A percentile compares a stretch with the other conserved stretches of the same genome.
These are phyloP conservation scores for Chenopodium quinoa DNA, from an alignment of 148 eudicot genomes.

Conservation along the genomic window DNA sequence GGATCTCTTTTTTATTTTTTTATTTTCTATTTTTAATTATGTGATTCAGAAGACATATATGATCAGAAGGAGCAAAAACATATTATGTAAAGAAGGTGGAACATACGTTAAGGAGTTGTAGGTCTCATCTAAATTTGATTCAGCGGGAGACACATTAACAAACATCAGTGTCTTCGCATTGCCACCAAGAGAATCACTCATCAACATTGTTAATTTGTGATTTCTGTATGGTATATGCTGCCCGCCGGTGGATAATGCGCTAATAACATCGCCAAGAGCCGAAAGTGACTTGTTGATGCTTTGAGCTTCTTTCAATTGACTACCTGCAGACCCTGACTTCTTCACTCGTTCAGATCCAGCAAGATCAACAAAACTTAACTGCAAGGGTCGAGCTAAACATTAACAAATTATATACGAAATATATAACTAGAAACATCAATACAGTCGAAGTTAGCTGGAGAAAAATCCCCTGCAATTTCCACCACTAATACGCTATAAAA, in stretches of 20 bases:
- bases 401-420: not conserved
- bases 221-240: constrained; percentile 96
- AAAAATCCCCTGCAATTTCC: not conserved
- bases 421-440: not conserved
- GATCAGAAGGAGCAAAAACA: not conserved
- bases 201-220: constrained; percentile 94
- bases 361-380: constrained; percentile 97
- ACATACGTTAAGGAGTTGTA: constrained; percentile 87
- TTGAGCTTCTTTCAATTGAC: constrained; percentile 91
- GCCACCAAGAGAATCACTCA: constrained; percentile 99
- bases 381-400: constrained; percentile 22
- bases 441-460: not conserved
- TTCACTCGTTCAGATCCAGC: constrained; percentile 98
- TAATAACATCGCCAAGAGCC: constrained; percentile 95
- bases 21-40: not conserved
- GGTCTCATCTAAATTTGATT: constrained; percentile 91
- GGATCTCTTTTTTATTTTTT: too few relatives aligned
- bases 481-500: not conserved
- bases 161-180: constrained; percentile 98
- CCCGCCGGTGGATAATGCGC: constrained; percentile 77
- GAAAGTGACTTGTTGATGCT: constrained; percentile 98
- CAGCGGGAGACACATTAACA: constrained; percentile 90
- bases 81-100: constrained; percentile 9
- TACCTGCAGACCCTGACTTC: constrained; percentile 91
- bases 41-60: not conserved